Conservation (phyloP, 208 protist genomes). For the Trichomonas gallinae region DNA sequence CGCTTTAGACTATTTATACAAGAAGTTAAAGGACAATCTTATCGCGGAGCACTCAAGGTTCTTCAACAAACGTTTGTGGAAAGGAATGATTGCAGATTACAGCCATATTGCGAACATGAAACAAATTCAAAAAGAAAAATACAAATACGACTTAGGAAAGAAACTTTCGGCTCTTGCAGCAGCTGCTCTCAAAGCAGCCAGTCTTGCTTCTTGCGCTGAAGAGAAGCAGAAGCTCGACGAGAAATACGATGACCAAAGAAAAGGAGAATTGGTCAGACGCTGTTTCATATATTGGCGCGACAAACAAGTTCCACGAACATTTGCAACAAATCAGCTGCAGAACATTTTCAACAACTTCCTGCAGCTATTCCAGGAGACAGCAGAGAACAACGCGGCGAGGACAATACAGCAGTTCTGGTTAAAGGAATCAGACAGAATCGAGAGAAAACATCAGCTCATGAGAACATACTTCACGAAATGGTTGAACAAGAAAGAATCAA, state of each 20-base stretch:
- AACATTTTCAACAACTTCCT: not conserved
- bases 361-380: not conserved
- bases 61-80: not conserved
- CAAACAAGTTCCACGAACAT: not conserved
- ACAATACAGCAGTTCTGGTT: not conserved
- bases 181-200: not conserved
- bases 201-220: not conserved
- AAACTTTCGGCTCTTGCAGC: not conserved
- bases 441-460: not conserved
- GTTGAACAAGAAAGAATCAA: not conserved
- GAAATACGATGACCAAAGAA: not conserved
- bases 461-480: not conserved
- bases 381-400: not conserved
- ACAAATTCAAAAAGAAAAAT: not conserved
- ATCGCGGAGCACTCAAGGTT: not conserved
- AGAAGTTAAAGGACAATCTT: not conserved
- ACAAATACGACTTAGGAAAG: not conserved
- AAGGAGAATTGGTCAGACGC: not conserved
- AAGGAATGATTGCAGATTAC: not conserved
- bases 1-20: not conserved
- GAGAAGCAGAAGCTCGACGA: not conserved
- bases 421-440: not conserved
- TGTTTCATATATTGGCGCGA: not conserved
- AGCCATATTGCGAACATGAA: not conserved
- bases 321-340: not conserved